phyloP scores from a whole-genome alignment of 148 eudicot genomes.

The Nepenthes mirabilis region DNA sequence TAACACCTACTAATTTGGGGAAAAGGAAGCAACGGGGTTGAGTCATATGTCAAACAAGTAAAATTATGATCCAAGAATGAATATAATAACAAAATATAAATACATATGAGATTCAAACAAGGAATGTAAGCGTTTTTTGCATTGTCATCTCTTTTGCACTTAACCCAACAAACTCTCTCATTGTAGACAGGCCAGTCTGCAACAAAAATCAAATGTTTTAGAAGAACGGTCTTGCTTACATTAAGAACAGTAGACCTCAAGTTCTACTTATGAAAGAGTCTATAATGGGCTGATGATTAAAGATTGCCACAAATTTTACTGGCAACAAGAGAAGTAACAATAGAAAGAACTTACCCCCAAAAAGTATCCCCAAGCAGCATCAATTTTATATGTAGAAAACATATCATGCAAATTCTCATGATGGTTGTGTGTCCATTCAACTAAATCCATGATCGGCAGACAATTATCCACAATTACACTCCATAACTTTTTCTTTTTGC shows the following conservation, averaged over 20 bases:
- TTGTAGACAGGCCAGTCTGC: slow-evolving; percentile 64
- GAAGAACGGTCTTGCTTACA: slow-evolving; percentile 63
- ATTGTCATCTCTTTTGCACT: slow-evolving; percentile 65
- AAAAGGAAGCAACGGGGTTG: too few relatives aligned
- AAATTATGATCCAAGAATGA: too few relatives aligned
- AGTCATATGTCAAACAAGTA: too few relatives aligned
- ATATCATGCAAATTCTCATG: slow-evolving; percentile 76
- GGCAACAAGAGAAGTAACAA: background rate
- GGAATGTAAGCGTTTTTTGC: slow-evolving; percentile 46
- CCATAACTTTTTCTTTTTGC: slow-evolving; percentile 45
- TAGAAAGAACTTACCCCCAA: slow-evolving; percentile 33
- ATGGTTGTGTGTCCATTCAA: slow-evolving; percentile 89
- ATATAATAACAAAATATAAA: slow-evolving; percentile 40
- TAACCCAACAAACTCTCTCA: slow-evolving; percentile 73
- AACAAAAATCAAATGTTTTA: slow-evolving; percentile 63
- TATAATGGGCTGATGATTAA: slow-evolving; percentile 1
- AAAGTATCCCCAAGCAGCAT: slow-evolving; percentile 59
- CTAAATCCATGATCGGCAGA: slow-evolving; percentile 59
- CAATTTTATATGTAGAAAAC: slow-evolving; percentile 48
- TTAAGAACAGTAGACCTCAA: slow-evolving; percentile 57
- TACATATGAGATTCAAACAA: slow-evolving; percentile 64
- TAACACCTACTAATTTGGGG: too few relatives aligned
- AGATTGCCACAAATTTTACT: background rate
- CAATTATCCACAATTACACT: slow-evolving; percentile 46
- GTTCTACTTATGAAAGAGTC: slow-evolving; percentile 36